Evolutionary conservation across 164 flowering plant species (phyloP), one percentile per base, ranked within the genome.

Genomic region (Stephania japonica): DNA sequence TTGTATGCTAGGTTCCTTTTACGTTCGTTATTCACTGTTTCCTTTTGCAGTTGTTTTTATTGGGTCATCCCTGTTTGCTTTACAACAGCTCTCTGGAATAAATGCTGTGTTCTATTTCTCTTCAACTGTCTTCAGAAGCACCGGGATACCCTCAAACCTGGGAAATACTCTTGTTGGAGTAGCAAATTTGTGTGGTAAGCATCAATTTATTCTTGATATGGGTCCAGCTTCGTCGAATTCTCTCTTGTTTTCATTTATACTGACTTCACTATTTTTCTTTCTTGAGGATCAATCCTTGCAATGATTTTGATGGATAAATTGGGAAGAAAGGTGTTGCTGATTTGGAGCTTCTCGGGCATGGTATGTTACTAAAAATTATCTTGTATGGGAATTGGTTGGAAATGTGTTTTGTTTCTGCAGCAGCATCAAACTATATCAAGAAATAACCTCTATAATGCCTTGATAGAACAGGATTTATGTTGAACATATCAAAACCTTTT

Each of bases 11-110:
- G 62, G 18, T 16, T 56, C 21, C 21, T 14, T 78, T 16, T 72
- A 69, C 70, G 65, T 81, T 78, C 74, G 81, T 76, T 77, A 85
- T 83, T 89, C 75, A 87, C 86, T 70, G 25, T 65, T 76, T 85
- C 80, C 77, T 87, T 89, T 90, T 89, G 95, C 99, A 96, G 99
- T 96, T 84, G 94, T 96, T 82, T 89, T 87, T 85, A 89, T 93
- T 88, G 99, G 99, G 68, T 87, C 96, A 72, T 38, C 77, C 75
- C 83, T 91, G 71, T 91, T 81, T 81, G 90, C 86, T 72, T 87
- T 91, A 71, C 96, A 91, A 77, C 96, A 91, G 85, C 85, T 91
- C 7, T 87, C 96, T 73, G 96, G 96, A n/a, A 89, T 91, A 86
- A 91, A 91, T 82, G 91, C 96, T 78, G 86, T 91, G 5, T 87